These are phyloP conservation scores for Cicer cuneatum DNA, from an alignment of 306 rosid species.

Conservation along the genomic window DNA sequence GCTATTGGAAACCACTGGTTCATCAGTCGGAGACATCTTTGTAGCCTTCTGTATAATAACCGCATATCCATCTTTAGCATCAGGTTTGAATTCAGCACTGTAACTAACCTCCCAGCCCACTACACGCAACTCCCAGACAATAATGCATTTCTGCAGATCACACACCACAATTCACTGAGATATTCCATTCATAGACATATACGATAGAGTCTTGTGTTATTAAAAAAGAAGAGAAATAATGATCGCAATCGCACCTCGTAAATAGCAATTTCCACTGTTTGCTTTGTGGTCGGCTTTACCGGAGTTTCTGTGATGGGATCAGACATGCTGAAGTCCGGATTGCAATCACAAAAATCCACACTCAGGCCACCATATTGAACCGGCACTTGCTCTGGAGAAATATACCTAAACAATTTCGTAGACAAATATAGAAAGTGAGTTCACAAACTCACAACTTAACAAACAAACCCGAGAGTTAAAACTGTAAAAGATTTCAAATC, in stretches of 20 bases:
- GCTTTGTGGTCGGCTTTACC: conserved; percentile 83
- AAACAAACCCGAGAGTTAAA: conserved; percentile 15
- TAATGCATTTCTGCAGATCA: conserved; percentile 75
- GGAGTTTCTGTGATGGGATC: conserved; percentile 70
- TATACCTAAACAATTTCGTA: conserved; percentile 56
- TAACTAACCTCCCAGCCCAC: conserved; percentile 97
- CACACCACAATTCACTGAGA: conserved; percentile 10
- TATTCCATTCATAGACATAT: conserved; percentile 30
- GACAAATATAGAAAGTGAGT: conserved; percentile 18
- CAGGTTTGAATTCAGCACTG: conserved; percentile 84
- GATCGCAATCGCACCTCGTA: conserved; percentile 68
- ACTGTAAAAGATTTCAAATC: background rate
- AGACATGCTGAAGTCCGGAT: conserved; percentile 76
- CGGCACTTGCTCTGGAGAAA: conserved; percentile 86
- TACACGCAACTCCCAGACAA: conserved; percentile 95
- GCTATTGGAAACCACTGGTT: conserved; percentile 71
- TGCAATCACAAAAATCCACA: conserved; percentile 91
- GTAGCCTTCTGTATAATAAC: conserved; percentile 75
- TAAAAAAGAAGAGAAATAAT: conserved; percentile 6
- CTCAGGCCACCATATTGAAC: conserved; percentile 90
- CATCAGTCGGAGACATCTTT: conserved; percentile 74
- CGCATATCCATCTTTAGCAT: conserved; percentile 63
- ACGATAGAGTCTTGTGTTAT: background rate
- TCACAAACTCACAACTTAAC: conserved; percentile 13
- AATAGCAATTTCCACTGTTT: conserved; percentile 88